phyloP scores from a whole-genome alignment of 495 filamentous ascomycete species.

The Penicillium lagena region DNA sequence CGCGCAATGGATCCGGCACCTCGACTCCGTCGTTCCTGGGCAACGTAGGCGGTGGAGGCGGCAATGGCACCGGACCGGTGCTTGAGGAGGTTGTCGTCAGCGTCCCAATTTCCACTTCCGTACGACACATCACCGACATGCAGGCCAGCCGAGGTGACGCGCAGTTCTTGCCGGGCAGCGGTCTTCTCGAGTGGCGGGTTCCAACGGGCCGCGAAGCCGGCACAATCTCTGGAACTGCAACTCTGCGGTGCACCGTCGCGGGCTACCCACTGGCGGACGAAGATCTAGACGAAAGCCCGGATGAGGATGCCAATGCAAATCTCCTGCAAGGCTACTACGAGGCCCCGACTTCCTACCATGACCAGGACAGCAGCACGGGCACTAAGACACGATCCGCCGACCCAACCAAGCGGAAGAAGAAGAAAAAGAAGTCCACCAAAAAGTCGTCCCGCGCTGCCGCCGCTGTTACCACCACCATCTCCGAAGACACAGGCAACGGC shows the following conservation, averaged over 20 bases:
- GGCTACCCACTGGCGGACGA: slow-evolving; percentile 48
- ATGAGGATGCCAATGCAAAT: slow-evolving; percentile 33
- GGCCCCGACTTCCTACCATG: slow-evolving; percentile 36
- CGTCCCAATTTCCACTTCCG: slow-evolving; percentile 71
- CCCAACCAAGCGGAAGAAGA: slow-evolving; percentile 32
- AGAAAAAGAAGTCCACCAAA: slow-evolving; percentile 34
- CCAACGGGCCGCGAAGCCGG: slow-evolving; percentile 56
- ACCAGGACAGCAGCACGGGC: slow-evolving; percentile 15
- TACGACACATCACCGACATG: slow-evolving; percentile 84
- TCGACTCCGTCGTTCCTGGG: slow-evolving; percentile 59
- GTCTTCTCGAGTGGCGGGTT: slow-evolving; percentile 76
- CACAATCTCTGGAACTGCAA: slow-evolving; percentile 57
- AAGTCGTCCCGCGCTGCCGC: slow-evolving; percentile 25
- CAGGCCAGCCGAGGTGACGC: slow-evolving; percentile 81
- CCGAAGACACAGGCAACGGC: slow-evolving; percentile 26
- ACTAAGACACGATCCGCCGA: slow-evolving; percentile 15
- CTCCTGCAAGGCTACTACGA: slow-evolving; percentile 51
- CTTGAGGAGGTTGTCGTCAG: slow-evolving; percentile 78
- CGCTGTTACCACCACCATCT: neutral
- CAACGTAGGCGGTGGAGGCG: slow-evolving; percentile 33
- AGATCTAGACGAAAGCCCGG: slow-evolving; percentile 52
- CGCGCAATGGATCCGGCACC: slow-evolving; percentile 40
- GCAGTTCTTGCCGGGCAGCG: slow-evolving; percentile 64
- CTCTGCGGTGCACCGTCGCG: slow-evolving; percentile 73
- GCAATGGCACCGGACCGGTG: slow-evolving; percentile 44